Evolutionary conservation across 176 grass and related monocot genomes (phyloP).

Genomic region (Eleusine coracana): DNA sequence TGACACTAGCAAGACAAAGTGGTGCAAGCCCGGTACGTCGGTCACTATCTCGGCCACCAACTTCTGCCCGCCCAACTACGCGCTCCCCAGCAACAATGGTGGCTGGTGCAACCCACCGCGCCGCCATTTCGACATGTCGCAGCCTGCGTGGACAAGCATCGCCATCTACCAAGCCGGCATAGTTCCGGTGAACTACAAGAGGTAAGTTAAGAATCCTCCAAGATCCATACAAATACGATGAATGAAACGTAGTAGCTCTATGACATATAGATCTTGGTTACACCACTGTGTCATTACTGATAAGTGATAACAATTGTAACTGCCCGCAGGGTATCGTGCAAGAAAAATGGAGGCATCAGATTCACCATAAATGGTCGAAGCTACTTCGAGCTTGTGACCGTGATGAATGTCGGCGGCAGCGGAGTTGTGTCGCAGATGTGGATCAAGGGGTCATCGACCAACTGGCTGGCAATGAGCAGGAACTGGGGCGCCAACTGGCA

Average conservation of each 20-base stretch:
- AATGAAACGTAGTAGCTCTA: background rate
- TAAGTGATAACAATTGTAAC: background rate
- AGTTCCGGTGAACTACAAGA: conserved; percentile 45
- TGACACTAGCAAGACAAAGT: conserved; percentile 35
- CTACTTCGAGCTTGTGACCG: background rate
- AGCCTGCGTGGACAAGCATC: conserved; percentile 49
- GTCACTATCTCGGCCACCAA: conserved; percentile 69
- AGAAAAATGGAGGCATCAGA: background rate
- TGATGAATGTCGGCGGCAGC: background rate
- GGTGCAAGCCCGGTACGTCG: conserved; percentile 48
- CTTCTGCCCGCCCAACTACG: conserved; percentile 57
- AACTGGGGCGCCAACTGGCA: conserved; percentile 60
- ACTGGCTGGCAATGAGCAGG: background rate
- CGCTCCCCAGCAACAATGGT: conserved; percentile 41
- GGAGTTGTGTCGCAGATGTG: background rate
- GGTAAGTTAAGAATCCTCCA: background rate
- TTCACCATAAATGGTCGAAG: background rate
- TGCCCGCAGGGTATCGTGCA: background rate
- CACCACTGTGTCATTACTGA: too few relatives aligned
- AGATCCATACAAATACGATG: background rate
- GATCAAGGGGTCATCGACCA: background rate
- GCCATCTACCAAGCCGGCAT: conserved; percentile 56
- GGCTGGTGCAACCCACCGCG: conserved; percentile 71
- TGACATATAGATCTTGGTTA: background rate
- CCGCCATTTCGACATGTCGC: conserved; percentile 71